Percentiles rank a stretch among this genome's conserved stretches.
These are phyloP conservation scores for Hansfordia pulvinata DNA, from an alignment of 2,329 filamentous ascomycete genomes.

Conservation along the genomic window DNA sequence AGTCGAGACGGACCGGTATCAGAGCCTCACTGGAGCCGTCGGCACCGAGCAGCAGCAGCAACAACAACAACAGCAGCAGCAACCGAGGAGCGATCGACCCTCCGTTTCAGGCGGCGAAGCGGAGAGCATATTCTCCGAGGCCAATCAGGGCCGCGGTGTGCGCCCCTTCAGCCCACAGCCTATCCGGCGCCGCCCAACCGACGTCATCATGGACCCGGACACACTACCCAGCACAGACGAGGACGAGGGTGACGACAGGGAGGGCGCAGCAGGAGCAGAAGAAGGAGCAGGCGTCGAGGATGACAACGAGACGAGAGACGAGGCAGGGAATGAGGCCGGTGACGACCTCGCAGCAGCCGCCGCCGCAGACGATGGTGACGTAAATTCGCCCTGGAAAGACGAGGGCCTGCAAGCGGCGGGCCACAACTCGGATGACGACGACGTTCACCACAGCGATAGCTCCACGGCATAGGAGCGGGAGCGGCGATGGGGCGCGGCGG, in stretches of 20 bases:
- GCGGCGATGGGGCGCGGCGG: conserved; percentile 4
- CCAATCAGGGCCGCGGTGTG: conserved; percentile 37
- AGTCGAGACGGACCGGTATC: conserved; percentile 37
- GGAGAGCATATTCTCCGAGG: conserved; percentile 40
- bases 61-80: conserved; percentile 4
- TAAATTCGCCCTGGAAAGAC: conserved; percentile 9
- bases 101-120: conserved; percentile 25
- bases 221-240: conserved; percentile 8
- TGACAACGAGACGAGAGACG: conserved; percentile 6
- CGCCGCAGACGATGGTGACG: conserved; percentile 5
- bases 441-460: conserved; percentile 3
- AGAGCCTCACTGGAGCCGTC: conserved; percentile 40
- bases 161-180: conserved; percentile 48
- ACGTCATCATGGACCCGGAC: conserved; percentile 19
- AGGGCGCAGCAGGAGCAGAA: no score
- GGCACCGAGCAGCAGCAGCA: conserved; percentile 13
- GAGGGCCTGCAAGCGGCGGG: conserved; percentile 7
- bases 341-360: conserved; percentile 2
- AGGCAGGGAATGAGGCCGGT: conserved; percentile 2
- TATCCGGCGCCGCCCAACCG: conserved; percentile 14
- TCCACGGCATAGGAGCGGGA: conserved; percentile 6
- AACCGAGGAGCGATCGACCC: conserved; percentile 10
- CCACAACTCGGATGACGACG: conserved; percentile 1
- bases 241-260: conserved; percentile 1
- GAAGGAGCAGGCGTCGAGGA: conserved; percentile 3